These are phyloP conservation scores for Oemleria cerasiformis DNA, from an alignment of 306 rosid genomes.

Conservation along the genomic window DNA sequence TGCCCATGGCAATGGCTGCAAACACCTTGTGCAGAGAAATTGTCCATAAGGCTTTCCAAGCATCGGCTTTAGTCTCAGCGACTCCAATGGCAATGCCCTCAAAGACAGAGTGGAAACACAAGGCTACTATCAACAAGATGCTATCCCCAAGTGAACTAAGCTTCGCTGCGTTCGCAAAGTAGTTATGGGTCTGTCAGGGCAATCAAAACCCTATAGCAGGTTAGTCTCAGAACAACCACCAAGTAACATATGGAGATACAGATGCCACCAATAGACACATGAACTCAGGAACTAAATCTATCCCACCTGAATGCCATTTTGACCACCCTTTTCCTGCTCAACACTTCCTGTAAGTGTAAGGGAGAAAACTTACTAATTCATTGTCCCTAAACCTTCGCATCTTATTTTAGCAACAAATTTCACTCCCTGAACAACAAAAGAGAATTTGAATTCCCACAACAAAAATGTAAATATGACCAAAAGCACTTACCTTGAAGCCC, in stretches of 20 bases:
- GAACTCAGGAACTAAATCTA: not conserved
- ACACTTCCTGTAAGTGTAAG: not conserved
- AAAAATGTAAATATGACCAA: too few species aligned
- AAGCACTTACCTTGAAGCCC: too few species aligned
- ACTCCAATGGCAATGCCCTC: conserved; percentile 89
- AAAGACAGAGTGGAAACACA: conserved; percentile 82
- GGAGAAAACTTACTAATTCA: not conserved
- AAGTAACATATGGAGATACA: not conserved
- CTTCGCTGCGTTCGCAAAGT: conserved; percentile 27
- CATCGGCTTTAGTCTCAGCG: conserved; percentile 58
- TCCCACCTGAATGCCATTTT: conserved; percentile 14
- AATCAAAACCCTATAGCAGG: not conserved
- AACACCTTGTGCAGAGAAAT: conserved; percentile 74
- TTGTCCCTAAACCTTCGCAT: too few species aligned
- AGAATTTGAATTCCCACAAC: too few species aligned
- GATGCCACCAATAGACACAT: not conserved
- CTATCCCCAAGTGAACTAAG: conserved; percentile 62
- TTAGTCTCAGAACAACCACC: not conserved
- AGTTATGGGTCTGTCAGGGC: conserved; percentile 36
- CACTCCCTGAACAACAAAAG: too few species aligned
- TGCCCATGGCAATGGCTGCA: conserved; percentile 89
- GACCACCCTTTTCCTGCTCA: conserved; percentile 12
- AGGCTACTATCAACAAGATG: conserved; percentile 60
- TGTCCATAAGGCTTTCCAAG: conserved; percentile 94
- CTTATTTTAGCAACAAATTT: too few species aligned